These are phyloP conservation scores for Lippia alba DNA, from an alignment of 305 asterid species.

Conservation along the genomic window DNA sequence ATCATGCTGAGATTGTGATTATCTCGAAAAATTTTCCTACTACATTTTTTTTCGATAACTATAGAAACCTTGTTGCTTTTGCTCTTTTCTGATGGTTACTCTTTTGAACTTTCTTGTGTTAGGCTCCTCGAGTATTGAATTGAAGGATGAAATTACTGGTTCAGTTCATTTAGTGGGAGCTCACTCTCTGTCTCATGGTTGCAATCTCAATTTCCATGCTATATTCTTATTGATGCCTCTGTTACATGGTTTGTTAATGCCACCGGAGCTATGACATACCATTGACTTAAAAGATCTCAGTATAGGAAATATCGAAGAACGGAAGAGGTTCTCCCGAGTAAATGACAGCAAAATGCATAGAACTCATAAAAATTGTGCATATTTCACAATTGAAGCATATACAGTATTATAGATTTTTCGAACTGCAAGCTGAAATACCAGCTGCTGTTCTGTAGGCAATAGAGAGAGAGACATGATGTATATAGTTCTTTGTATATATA, in stretches of 20 bases:
- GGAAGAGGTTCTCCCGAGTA: slow-evolving; percentile 32
- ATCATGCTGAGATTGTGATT: neutral
- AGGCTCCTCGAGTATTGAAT: slow-evolving; percentile 91
- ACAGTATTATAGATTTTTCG: slow-evolving; percentile 33
- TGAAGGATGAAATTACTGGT: slow-evolving; percentile 97
- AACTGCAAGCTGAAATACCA: slow-evolving; percentile 29
- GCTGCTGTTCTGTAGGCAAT: slow-evolving; percentile 45
- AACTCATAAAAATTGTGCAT: slow-evolving; percentile 40
- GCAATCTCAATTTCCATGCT: slow-evolving; percentile 36
- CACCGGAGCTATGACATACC: slow-evolving; percentile 37
- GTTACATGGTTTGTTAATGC: slow-evolving; percentile 48
- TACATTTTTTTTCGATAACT: neutral
- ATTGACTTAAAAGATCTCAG: slow-evolving; percentile 24
- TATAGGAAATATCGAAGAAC: slow-evolving; percentile 36
- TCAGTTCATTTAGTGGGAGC: slow-evolving; percentile 98
- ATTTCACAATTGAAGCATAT: slow-evolving; percentile 38
- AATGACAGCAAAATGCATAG: slow-evolving; percentile 30
- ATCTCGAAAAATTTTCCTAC: neutral
- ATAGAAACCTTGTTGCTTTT: neutral
- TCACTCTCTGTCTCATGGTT: slow-evolving; percentile 65
- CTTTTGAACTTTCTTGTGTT: slow-evolving; percentile 31
- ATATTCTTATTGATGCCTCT: slow-evolving; percentile 52
- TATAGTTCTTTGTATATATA: slow-evolving; percentile 46
- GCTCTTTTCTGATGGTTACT: slow-evolving; percentile 2
- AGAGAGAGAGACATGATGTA: slow-evolving; percentile 39